Percentiles rank a stretch among this genome's conserved stretches.
Evolutionary conservation across 306 rosid genomes (phyloP).

Genomic region (Potentilla sterilis): DNA sequence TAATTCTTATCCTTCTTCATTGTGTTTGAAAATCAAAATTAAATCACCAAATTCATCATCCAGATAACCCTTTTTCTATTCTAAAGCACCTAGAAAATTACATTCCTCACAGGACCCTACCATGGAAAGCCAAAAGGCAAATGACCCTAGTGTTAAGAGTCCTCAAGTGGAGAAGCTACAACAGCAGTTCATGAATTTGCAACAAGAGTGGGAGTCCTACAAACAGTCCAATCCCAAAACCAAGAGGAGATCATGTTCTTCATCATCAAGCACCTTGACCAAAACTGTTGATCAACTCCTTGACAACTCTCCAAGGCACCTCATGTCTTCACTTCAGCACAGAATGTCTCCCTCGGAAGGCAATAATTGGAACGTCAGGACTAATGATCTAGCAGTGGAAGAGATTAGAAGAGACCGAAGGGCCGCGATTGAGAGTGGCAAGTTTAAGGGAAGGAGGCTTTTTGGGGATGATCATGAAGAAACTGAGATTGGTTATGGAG

Average conservation of each 20-base stretch:
- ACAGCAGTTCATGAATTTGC: conserved; percentile 30
- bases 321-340: conserved; percentile 50
- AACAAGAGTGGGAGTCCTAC: conserved; percentile 48
- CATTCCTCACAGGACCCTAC: conserved; percentile 11
- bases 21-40: conserved; percentile 16
- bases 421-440: conserved; percentile 42
- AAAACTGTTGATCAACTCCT: conserved; percentile 25
- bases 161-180: conserved; percentile 24
- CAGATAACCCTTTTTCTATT: conserved; percentile 13
- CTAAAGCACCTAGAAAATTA: not conserved
- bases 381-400: conserved; percentile 21
- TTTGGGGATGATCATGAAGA: conserved; percentile 26
- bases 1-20: conserved; percentile 24
- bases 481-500: not conserved
- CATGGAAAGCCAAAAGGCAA: conserved; percentile 4
- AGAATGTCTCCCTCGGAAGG: conserved; percentile 18
- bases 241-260: conserved; percentile 1
- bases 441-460: conserved; percentile 48
- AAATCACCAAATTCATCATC: conserved; percentile 18
- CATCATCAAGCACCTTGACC: not conserved
- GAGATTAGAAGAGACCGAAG: conserved; percentile 44
- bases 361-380: conserved; percentile 22
- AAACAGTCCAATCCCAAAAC: conserved; percentile 37
- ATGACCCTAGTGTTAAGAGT: not conserved
- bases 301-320: conserved; percentile 37